Evolutionary conservation across 805 yeast species (phyloP).

Genomic region (Spathaspora girioi): DNA sequence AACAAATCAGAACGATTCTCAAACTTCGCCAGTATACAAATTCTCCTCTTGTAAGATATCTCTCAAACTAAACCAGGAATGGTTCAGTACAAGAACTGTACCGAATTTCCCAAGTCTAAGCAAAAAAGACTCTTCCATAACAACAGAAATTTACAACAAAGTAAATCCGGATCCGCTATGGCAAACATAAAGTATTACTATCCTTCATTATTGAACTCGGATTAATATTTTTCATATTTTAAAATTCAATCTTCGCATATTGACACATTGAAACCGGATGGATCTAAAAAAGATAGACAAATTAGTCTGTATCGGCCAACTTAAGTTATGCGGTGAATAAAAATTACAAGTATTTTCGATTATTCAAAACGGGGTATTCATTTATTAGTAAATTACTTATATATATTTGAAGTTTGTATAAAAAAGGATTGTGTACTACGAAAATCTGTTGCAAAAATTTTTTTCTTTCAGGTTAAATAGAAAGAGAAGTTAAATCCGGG

Average conservation of each 20-base stretch:
- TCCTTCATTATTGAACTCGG: background rate
- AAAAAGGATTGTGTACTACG: background rate
- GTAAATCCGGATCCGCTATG: no score
- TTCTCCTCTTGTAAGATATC: background rate
- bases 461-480: no score
- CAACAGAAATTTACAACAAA: no score
- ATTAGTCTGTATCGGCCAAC: conserved; percentile 36
- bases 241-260: conserved; percentile 36
- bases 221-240: background rate
- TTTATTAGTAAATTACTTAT: background rate
- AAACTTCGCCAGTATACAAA: background rate
- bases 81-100: background rate
- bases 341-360: background rate
- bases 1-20: background rate
- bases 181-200: background rate
- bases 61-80: background rate
- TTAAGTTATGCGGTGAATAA: conserved; percentile 36
- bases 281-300: conserved; percentile 25
- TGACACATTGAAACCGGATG: conserved; percentile 46
- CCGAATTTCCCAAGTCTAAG: background rate
- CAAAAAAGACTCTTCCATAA: no score
- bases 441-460: no score
- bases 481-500: no score
- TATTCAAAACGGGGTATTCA: background rate
- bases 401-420: background rate